Base-by-base conservation (phyloP, 1,284 basidiomycete genomes). In the Neonothopanus nambi region DNA sequence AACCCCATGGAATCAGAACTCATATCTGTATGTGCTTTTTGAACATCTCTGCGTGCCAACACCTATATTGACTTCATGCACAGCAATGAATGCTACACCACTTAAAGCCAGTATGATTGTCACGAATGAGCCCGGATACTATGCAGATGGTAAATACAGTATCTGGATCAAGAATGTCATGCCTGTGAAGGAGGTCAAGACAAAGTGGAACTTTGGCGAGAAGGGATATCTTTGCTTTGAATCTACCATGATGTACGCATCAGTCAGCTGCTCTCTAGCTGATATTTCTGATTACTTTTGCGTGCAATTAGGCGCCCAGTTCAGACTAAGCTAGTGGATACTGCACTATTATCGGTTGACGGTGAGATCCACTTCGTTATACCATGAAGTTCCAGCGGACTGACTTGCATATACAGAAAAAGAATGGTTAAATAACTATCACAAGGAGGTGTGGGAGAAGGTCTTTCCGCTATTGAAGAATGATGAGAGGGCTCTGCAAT, bases 51-150 rank as follows among this genome's bases (percentile, higher is more conserved):
- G n/a, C n/a, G n/a, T n/a, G n/a, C n/a, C n/a, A n/a, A n/a, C n/a
- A n/a, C n/a, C n/a, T n/a, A n/a, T n/a, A n/a, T n/a, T n/a, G 26
- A 3, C 20, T 36, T 23, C 23, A 54, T 24, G n/a, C n/a, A 5
- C 54, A 87, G 87, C 73, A 0, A 81, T 81, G 65, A 89, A 90
- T 65, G 84, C 75, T 40, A 81, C 85, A 0, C 71, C 89, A 1
- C 68, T 97, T 48, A 89, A 90, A 65, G 74, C 82, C 5, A 93
- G 93, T 7, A 94, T 95, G 89, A 92, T 91, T 0, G 77, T 97
- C 33, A 93, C 92, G 0, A 96, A 97, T 65, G 92, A 99, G 64
- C 96, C 96, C 0, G 96, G 94, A 2, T 99, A 93, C 70, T 97
- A 98, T 69, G 85, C 85, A 15, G 95, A 98, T 62, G 96, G 95